Evolutionary conservation across 768 basidiomycete genomes (phyloP), one percentile per base, ranked within the genome.

Genomic region (Mycena metata): DNA sequence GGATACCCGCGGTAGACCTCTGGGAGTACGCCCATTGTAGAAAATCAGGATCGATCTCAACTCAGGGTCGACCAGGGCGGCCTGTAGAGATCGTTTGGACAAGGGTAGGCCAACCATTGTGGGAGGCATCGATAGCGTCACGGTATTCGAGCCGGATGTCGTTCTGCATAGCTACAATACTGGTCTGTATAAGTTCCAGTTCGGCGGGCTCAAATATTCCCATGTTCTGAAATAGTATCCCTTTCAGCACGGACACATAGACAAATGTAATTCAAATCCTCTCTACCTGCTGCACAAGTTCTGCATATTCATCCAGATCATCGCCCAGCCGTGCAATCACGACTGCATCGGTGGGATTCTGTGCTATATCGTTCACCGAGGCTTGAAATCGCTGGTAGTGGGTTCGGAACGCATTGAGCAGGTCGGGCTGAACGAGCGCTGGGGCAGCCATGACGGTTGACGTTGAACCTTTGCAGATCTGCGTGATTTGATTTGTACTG

Each of bases 41-140:
- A 43, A 79, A 71, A 5, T 71, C 56, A 4, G 66, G 70, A 41
- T 81, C 74, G 24, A 80, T 79, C 11, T 74, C 67, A 5, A 78
- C 69, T 7, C 72, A 55, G 1, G 79, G 79, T 3, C 75, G 70
- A 1, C 79, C 79, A 39, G 36, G 67, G 7, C 41, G 23, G 5
- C 72, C 72, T 21, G 74, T 72, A 11, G 30, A 41, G 5, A 60
- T 33, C 0, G 23, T 46, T 21, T 66, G 35, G 1, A 61, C 47
- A 7, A 66, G 16, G 3, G 43, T 54, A 3, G 65, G 65, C 5
- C 21, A 17, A 1, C 58, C 65, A 26, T 66, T 24, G 43, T 66
- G 64, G 24, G 64, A 65, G 6, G 30, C 30, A 30, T 30, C 30
- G 6, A 30, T 30, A 3, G 30, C 30, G 6, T 30, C 30, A 6